A percentile compares a stretch with the other conserved stretches of the same genome.
Evolutionary conservation across 305 asterid species (phyloP).

Genomic region (Fraxinus velutina): DNA sequence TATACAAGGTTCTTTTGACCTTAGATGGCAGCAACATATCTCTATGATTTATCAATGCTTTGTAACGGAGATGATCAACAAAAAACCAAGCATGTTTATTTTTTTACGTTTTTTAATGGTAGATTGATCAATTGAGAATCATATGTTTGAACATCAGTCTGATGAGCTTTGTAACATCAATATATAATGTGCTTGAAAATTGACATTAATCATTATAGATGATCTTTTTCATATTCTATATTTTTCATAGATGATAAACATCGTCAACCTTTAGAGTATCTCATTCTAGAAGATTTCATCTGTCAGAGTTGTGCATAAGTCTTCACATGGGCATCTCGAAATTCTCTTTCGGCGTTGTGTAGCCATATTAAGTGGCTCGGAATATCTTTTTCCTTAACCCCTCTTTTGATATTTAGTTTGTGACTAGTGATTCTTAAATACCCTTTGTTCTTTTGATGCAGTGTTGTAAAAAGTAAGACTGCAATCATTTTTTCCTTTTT

Average conservation of each 20-base stretch:
- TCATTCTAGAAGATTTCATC: constrained; percentile 9
- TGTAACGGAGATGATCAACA: not conserved
- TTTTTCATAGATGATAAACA: not conserved
- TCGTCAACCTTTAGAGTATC: constrained; percentile 9
- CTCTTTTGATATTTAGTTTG: not conserved
- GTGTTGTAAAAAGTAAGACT: not conserved
- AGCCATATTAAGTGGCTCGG: constrained; percentile 8
- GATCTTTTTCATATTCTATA: not conserved
- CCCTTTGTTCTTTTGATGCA: constrained; percentile 2
- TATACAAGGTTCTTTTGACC: constrained; percentile 87
- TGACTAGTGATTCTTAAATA: not conserved
- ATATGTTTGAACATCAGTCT: not conserved
- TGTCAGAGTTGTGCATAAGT: not conserved
- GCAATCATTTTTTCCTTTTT: not conserved
- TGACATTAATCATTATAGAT: not conserved
- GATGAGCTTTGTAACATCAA: not conserved
- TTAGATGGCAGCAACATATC: constrained; percentile 69
- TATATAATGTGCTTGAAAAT: not conserved
- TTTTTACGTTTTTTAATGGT: not conserved
- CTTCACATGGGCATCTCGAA: not conserved
- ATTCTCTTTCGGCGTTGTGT: not conserved
- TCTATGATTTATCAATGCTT: constrained; percentile 25
- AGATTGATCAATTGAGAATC: not conserved
- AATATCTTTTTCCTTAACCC: not conserved
- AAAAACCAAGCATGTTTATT: not conserved